Conservation (phyloP, 768 basidiomycete genomes). For the Zangia roseola region DNA sequence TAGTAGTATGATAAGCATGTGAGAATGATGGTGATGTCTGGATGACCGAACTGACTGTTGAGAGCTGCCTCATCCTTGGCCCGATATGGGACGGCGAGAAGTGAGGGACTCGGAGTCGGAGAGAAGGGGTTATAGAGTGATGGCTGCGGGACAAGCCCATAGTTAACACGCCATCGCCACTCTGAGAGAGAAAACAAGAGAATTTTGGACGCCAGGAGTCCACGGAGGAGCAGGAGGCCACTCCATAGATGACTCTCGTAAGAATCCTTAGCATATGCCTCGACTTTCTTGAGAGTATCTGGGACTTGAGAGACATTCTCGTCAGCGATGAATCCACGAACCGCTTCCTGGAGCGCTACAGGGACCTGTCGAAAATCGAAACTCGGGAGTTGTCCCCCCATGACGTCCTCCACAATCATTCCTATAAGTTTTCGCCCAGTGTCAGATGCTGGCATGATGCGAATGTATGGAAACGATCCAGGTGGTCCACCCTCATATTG, state of each 20-base stretch:
- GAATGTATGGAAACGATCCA: slow-evolving; percentile 19
- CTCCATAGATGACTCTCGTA: slow-evolving; percentile 29
- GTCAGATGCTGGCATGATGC: slow-evolving; percentile 3
- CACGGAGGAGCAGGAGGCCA: slow-evolving; percentile 43
- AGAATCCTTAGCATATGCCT: slow-evolving; percentile 4
- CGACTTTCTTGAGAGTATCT: not conserved
- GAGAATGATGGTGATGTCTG: no score
- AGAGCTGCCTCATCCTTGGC: no score
- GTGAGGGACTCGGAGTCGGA: no score
- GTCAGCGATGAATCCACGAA: slow-evolving; percentile 8
- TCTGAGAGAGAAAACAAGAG: slow-evolving; percentile 36
- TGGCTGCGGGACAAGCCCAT: slow-evolving; percentile 44
- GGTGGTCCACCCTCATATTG: slow-evolving; percentile 1
- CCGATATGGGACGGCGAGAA: no score
- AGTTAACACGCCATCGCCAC: slow-evolving; percentile 49
- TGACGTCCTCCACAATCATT: slow-evolving; percentile 3
- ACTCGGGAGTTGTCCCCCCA: slow-evolving; percentile 10
- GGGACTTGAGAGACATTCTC: not conserved
- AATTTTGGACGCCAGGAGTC: slow-evolving; percentile 42
- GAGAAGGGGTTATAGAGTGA: no score
- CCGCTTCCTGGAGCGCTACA: not conserved
- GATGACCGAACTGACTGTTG: no score
- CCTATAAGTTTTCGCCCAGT: slow-evolving; percentile 3
- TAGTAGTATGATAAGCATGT: no score
- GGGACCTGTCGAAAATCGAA: slow-evolving; percentile 13